A percentile compares a stretch with the other conserved stretches of the same genome.
These are phyloP conservation scores for Colletotrichum tropicicola DNA, from an alignment of 2,329 filamentous ascomycete species.

Conservation along the genomic window DNA sequence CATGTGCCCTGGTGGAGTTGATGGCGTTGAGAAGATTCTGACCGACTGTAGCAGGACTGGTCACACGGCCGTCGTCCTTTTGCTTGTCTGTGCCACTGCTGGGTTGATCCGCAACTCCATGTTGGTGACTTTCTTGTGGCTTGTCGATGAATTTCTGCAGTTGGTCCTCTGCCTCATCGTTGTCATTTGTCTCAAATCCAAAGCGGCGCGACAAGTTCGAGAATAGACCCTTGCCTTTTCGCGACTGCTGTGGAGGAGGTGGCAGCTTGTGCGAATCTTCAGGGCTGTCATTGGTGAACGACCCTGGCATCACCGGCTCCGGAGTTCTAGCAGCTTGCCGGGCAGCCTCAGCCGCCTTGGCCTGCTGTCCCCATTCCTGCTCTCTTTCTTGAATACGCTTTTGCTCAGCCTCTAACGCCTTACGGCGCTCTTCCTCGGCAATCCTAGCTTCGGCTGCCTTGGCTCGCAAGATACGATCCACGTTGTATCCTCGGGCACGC, in stretches of 20 bases:
- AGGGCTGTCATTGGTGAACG: conserved; percentile 72
- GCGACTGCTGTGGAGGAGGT: conserved; percentile 42
- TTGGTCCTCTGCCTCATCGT: conserved; percentile 51
- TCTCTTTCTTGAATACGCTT: conserved; percentile 69
- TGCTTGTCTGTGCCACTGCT: conserved; percentile 31
- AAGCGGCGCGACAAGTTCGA: conserved; percentile 73
- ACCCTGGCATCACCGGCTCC: conserved; percentile 73
- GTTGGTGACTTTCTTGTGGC: conserved; percentile 32
- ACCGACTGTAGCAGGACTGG: conserved; percentile 68
- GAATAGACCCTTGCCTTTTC: conserved; percentile 68
- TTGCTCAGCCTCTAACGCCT: conserved; percentile 77
- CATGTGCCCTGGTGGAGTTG: conserved; percentile 79
- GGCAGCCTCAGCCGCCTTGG: conserved; percentile 49
- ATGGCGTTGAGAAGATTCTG: conserved; percentile 82
- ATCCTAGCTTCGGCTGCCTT: conserved; percentile 90
- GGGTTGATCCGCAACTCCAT: conserved; percentile 1
- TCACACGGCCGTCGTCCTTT: conserved; percentile 62
- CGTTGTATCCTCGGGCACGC: conserved; percentile 91
- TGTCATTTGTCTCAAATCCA: conserved; percentile 66
- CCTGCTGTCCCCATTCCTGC: conserved; percentile 54
- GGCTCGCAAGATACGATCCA: conserved; percentile 89
- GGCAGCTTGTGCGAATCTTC: conserved; percentile 49
- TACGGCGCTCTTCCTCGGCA: conserved; percentile 82
- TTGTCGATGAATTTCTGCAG: conserved; percentile 56
- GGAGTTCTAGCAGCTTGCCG: conserved; percentile 51